Evolutionary conservation across 495 filamentous ascomycete species (phyloP).

Genomic region (Tuber aestivum): DNA sequence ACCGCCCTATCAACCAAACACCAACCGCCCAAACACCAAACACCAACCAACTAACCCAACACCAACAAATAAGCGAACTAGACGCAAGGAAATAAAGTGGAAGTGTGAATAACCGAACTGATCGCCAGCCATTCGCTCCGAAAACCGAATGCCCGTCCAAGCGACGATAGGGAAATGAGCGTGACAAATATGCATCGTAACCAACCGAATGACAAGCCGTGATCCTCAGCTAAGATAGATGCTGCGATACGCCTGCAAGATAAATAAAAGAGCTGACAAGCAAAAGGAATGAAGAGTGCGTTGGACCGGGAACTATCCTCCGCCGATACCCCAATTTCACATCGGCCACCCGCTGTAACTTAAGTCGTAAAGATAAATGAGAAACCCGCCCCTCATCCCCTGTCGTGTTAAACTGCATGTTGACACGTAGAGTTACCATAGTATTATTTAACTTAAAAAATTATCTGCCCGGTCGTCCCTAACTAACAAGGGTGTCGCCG

Average conservation of each 20-base stretch:
- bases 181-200: not conserved
- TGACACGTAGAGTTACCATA: not conserved
- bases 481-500: not conserved
- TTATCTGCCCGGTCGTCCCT: not conserved
- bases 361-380: not conserved
- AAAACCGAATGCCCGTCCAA: not conserved
- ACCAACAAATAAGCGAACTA: not conserved
- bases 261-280: not conserved
- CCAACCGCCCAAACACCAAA: too few relatives aligned
- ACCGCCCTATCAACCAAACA: too few relatives aligned
- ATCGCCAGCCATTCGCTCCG: not conserved
- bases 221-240: not conserved
- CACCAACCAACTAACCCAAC: too few relatives aligned
- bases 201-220: not conserved
- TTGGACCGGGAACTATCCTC: not conserved
- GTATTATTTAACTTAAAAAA: not conserved
- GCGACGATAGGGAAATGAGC: not conserved
- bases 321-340: not conserved
- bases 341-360: not conserved
- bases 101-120: not conserved
- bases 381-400: not conserved
- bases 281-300: not conserved
- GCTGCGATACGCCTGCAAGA: not conserved
- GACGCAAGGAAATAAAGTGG: not conserved
- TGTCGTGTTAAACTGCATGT: not conserved